Evolutionary conservation across 192 early-diverging fungal species (phyloP), one percentile per base, ranked within the genome.

Genomic region (Mortierella antarctica): DNA sequence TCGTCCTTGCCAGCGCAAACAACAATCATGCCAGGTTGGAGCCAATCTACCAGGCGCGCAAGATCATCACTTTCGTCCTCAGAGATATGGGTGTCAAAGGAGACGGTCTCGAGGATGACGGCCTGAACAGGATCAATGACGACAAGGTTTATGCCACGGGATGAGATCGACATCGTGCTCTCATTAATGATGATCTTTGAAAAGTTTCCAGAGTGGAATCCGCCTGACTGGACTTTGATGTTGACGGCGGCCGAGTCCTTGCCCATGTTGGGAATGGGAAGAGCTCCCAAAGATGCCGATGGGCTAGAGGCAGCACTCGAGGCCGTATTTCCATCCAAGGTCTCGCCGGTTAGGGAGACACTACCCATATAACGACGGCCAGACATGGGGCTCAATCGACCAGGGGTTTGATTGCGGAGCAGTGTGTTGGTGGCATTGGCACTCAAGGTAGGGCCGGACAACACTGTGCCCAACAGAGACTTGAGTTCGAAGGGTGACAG

Each of bases 401-500:
- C 83, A 31, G 82, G 79, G 7, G 83, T 73, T 44, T 82, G 79
- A 51, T 82, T 84, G 21, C 83, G 82, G 23, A 86, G 67, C 18
- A 88, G 55, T 5, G 83, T 82, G 15, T 78, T 83, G 47, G 77
- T 73, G 39, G 82, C 82, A 18, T 76, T 83, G 57, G 78, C 57
- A 31, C 83, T 83, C 48, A 90, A 67, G 12, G 74, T 85, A 4
- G 89, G 87, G 5, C 89, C 92, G 31, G 89, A 91, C 7, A 96
- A 73, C 8, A 96, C 88, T 9, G 93, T 94, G 51, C 86, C 84
- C 12, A 96, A 63, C 12, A 96, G 75, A 9, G 89, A 87, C 65
- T 94, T 92, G 77, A 95, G 84, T 78, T 96, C 92, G 70, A 86
- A 96, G 1, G 95, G 95, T 31, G 91, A 92, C 9, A 94, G 67